Evolutionary conservation across 2,329 filamentous ascomycete species (phyloP).

Genomic region (Calonectria hawksworthii): DNA sequence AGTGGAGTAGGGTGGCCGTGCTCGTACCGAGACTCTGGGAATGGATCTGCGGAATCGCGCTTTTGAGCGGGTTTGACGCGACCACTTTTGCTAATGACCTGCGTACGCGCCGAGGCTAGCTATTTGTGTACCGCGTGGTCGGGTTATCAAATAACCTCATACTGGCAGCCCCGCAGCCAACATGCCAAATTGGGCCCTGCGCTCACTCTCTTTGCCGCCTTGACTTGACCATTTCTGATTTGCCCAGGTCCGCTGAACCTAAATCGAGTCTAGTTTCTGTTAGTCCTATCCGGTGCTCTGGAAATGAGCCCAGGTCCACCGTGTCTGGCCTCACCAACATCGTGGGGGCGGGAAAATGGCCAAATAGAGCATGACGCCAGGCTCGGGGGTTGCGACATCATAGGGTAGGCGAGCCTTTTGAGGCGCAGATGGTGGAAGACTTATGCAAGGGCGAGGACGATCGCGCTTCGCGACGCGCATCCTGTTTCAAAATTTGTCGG

Average conservation of each 20-base stretch:
- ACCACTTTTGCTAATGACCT: neutral
- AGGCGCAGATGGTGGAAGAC: neutral
- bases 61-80: neutral
- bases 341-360: neutral
- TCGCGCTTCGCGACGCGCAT: neutral
- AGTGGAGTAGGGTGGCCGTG: neutral
- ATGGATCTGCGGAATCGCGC: neutral
- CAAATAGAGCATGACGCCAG: too few species aligned
- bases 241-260: neutral
- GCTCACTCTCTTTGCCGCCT: neutral
- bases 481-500: neutral
- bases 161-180: too few species aligned
- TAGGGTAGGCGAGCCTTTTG: neutral
- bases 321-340: neutral
- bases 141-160: neutral
- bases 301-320: neutral
- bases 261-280: neutral
- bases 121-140: neutral
- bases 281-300: too few species aligned
- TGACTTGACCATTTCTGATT: neutral
- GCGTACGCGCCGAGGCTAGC: neutral
- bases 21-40: neutral
- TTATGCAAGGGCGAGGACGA: neutral
- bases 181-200: neutral
- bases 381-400: neutral